Evolutionary conservation across 257 asterid genomes (phyloP), one percentile per base, ranked within the genome.

Genomic region (Salvia splendens): DNA sequence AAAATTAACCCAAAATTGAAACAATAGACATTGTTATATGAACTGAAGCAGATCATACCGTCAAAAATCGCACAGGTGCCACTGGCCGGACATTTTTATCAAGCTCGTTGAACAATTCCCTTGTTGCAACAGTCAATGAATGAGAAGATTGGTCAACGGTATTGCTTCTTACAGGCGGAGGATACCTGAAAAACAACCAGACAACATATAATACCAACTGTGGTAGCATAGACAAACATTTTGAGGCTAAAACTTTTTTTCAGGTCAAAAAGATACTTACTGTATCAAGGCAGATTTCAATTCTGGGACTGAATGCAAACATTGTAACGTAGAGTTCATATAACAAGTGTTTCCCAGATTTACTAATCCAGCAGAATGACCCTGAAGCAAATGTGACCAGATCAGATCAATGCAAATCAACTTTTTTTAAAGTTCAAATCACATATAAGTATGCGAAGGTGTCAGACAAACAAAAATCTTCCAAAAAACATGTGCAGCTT

Each of bases 311-410:
- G 91, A 91, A 78, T 91, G 99, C 81, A 94, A 77, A 80, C 99
- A 94, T 67, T 94, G 99, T 40, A 94, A 73, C 7, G 99, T 94
- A 58, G 99, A 94, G 84, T 94, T 94, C 99, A 94, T 94, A 74
- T 94, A 94, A 76, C 99, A 94, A 14, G 99, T 91, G 79, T 94
- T 91, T 24, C 99, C 30, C 99, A 94, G 87, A 81, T 94, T 94
- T 57, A 83, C 75, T 70, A 94, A 80, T 66, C 98, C 99, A 76
- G 99, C 98, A 56, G 98, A 85, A 87, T 94, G 95, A 36, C 95
- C 99, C 99, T 91, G 87, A 32, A 70, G 53, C 66, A 68, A 69
- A 24, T 24, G 30, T 24, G 30, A 24, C 1, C 2, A 24, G 30
- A 24, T 0, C 30, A 24, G 30, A 24, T 24, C 30, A 24, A 24